These are phyloP conservation scores for Talaromyces sp. DNA, from an alignment of 2,329 filamentous ascomycete species.

Conservation along the genomic window DNA sequence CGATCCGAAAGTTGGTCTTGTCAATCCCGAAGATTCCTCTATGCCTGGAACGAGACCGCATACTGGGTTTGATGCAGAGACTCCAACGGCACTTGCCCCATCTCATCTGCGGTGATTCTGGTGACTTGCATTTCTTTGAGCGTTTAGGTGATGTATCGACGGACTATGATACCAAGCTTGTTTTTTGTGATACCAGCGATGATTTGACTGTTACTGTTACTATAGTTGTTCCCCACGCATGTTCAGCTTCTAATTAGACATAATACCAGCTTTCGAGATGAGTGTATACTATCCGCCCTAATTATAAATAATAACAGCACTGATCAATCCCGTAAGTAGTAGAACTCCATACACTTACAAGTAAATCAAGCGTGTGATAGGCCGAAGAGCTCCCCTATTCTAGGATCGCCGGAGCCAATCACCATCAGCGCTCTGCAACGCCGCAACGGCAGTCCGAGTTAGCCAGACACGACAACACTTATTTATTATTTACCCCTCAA, in stretches of 20 bases:
- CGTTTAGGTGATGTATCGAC: conserved; percentile 12
- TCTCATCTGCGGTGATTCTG: conserved; percentile 9
- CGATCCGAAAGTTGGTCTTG: conserved; percentile 48
- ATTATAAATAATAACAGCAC: not conserved
- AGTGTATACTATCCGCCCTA: not conserved
- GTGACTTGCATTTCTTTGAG: conserved; percentile 9
- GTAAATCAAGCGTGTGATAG: not conserved
- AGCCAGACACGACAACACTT: not conserved
- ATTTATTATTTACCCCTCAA: not conserved
- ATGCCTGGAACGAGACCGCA: conserved; percentile 35
- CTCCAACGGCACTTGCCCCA: not conserved
- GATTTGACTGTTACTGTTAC: not conserved
- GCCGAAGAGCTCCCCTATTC: conserved; percentile 7
- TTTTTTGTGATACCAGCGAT: conserved; percentile 12
- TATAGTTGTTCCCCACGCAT: too few species aligned
- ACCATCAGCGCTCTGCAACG: not conserved
- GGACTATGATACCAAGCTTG: conserved; percentile 14
- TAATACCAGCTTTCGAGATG: not conserved
- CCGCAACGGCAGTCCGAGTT: not conserved
- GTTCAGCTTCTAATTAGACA: not conserved
- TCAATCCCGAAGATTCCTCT: conserved; percentile 37
- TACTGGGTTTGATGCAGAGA: conserved; percentile 25
- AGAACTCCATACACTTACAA: not conserved
- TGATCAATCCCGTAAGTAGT: not conserved
- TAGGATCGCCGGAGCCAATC: conserved; percentile 5